Evolutionary conservation across 2,329 filamentous ascomycete species (phyloP).

Genomic region (Botrytis deweyae): DNA sequence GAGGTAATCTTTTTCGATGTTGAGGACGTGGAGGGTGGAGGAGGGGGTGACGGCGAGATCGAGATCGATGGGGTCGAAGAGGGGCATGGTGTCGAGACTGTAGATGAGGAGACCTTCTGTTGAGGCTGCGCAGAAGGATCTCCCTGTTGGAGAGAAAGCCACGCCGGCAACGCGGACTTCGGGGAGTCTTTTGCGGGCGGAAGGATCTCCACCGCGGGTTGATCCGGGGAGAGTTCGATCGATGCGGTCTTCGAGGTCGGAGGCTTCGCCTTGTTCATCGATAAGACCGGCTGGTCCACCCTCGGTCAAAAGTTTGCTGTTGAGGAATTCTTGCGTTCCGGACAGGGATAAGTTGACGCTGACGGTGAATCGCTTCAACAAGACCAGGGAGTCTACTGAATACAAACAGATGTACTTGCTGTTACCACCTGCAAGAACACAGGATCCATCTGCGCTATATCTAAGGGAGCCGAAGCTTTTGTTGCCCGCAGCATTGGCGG

Average conservation of each 20-base stretch:
- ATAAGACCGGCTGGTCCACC: constrained; percentile 82
- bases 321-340: constrained; percentile 94
- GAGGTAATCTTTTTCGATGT: constrained; percentile 73
- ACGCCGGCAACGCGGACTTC: constrained; percentile 84
- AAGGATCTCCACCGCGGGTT: constrained; percentile 79
- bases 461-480: constrained; percentile 86
- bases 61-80: constrained; percentile 95
- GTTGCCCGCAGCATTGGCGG: constrained; percentile 84
- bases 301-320: constrained; percentile 88
- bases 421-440: constrained; percentile 86
- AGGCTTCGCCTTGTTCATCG: constrained; percentile 83
- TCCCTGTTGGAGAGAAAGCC: constrained; percentile 83
- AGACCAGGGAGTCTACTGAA: constrained; percentile 85
- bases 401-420: constrained; percentile 99
- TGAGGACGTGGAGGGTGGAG: constrained; percentile 69
- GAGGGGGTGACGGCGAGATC: constrained; percentile 91
- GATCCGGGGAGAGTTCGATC: constrained; percentile 81
- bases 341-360: constrained; percentile 94
- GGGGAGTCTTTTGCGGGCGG: constrained; percentile 70
- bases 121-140: constrained; percentile 89
- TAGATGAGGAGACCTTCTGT: constrained; percentile 95
- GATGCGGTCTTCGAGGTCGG: constrained; percentile 80
- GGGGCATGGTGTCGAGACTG: constrained; percentile 76
- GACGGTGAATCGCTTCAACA: constrained; percentile 94
- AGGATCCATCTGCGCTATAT: constrained; percentile 90